phyloP scores from a whole-genome alignment of 2,329 filamentous ascomycete species.

The Paecilomyces fulvus region DNA sequence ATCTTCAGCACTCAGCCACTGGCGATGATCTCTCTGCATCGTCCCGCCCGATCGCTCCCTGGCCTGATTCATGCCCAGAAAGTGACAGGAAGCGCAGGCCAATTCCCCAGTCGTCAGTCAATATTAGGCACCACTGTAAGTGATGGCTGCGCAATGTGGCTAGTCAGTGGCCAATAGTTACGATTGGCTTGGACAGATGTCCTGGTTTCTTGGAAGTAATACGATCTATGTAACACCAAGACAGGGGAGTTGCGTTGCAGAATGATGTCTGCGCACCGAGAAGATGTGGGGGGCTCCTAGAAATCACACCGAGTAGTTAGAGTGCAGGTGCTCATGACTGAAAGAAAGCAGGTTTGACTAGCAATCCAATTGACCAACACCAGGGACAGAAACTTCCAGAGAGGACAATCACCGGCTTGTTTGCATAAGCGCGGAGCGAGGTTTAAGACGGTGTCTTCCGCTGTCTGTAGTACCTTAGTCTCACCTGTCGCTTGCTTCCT shows the following conservation, averaged over 20 bases:
- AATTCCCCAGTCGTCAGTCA: not conserved
- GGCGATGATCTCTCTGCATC: not conserved
- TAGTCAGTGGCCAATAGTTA: not conserved
- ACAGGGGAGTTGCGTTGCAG: not conserved
- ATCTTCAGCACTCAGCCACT: not conserved
- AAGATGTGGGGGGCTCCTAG: not conserved
- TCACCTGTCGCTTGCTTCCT: not conserved
- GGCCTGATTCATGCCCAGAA: not conserved
- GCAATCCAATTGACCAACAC: not conserved
- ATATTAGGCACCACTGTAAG: not conserved
- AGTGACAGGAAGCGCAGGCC: not conserved
- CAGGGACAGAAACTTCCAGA: not conserved
- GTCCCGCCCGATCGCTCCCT: not conserved
- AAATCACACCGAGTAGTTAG: not conserved
- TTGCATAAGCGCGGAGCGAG: not conserved
- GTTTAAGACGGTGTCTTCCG: not conserved
- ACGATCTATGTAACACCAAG: not conserved
- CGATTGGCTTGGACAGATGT: not conserved
- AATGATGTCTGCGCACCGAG: not conserved
- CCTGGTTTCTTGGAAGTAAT: not conserved
- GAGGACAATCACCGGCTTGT: not conserved
- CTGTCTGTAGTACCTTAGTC: not conserved
- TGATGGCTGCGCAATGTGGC: not conserved
- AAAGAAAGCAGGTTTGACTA: not conserved
- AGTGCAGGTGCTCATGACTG: not conserved